Evolutionary conservation across 2,329 filamentous ascomycete species (phyloP), one percentile per base, ranked within the genome.

Genomic region (Phialophora tarda): DNA sequence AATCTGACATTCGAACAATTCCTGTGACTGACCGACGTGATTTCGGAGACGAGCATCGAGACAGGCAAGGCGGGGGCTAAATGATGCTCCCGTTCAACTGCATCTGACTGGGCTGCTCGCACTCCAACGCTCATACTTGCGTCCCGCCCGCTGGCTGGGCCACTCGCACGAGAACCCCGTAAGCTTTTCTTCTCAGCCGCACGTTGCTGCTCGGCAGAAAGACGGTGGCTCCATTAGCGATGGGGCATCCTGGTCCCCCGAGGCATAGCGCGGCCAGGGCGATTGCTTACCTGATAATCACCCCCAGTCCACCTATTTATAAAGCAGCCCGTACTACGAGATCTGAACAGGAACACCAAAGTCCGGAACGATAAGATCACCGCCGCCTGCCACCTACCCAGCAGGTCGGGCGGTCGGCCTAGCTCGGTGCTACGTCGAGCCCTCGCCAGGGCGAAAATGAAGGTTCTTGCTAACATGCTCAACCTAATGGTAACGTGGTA

Each of bases 271-370:
- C 17, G 38, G 38, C 38, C 21, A 44, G 38, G 38, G 6, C 17
- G 38, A 21, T 61, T 69, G 67, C 67, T 69, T 64, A 69, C 64
- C 28, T 63, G 63, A 69, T 62, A 58, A 62, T 48, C 26, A 64
- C 64, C 64, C 30, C 64, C 67, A 60, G 61, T n/a, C 53, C 38
- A 10, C 38, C 61, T 66, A 66, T 66, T 62, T 64, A 63, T 63
- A 59, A 69, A 69, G 63, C 62, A 1, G 17, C 17, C 38, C 14
- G 6, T 44, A 44, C 38, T 44, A 8, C 38, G 38, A 7, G 14
- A n/a, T 44, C 17, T 44, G 38, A n/a, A 44, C 38, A 44, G 6
- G 38, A n/a, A n/a, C 38, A 44, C 38, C 17, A n/a, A 44, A 44
- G 17, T 8, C 38, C 38, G 38, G 17, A n/a, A 44, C 38, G 2